These are phyloP conservation scores for Flaveria sonorensis DNA, from an alignment of 129 eudicot species.

Conservation along the genomic window DNA sequence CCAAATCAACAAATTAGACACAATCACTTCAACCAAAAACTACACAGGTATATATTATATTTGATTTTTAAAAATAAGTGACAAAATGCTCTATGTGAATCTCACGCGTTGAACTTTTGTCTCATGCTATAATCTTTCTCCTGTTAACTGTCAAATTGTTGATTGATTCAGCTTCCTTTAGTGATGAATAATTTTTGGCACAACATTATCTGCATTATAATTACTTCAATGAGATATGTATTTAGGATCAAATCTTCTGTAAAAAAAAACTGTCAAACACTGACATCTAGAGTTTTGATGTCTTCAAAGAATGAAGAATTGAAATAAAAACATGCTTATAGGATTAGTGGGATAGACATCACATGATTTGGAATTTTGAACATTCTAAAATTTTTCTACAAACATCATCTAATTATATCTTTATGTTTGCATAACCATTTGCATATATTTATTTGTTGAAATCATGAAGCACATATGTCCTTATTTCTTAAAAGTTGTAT, in stretches of 20 bases:
- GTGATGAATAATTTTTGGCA: not conserved
- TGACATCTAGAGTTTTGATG: conserved; percentile 5
- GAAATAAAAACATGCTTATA: not conserved
- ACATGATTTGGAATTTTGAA: not conserved
- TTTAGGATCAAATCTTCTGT: conserved; percentile 2
- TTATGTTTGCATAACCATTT: not conserved
- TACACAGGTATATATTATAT: conserved; percentile 60
- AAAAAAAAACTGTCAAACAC: not conserved
- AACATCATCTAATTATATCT: conserved; percentile 9
- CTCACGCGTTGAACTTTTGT: not conserved
- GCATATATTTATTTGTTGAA: not conserved
- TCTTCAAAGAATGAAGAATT: not conserved
- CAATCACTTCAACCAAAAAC: conserved; percentile 70
- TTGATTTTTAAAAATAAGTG: not conserved
- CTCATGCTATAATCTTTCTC: not conserved
- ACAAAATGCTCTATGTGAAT: not conserved
- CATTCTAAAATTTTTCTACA: not conserved
- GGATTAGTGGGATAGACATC: not conserved
- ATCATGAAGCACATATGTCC: conserved; percentile 17
- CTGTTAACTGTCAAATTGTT: not conserved
- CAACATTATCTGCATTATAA: not conserved
- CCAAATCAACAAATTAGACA: conserved; percentile 45
- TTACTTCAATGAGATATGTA: conserved; percentile 16
- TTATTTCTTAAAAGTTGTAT: conserved; percentile 19
- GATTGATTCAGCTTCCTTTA: conserved; percentile 9